Evolutionary conservation across 192 early-diverging fungal species (phyloP).

Genomic region (Pilobolus umbonatus): DNA sequence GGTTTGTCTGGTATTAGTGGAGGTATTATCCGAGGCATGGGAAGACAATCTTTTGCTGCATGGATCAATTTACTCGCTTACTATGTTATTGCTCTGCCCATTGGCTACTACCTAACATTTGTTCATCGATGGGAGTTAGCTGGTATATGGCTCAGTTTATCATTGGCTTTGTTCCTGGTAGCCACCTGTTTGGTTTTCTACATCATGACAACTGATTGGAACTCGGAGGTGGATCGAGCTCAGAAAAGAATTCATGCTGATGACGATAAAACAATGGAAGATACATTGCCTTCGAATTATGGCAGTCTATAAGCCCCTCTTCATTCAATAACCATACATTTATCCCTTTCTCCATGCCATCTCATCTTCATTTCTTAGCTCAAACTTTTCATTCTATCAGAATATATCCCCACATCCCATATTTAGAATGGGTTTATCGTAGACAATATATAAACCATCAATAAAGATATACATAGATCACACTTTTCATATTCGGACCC

Average conservation of each 20-base stretch:
- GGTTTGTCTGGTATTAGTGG: slow-evolving; percentile 55
- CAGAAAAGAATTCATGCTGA: slow-evolving; percentile 18
- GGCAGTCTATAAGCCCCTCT: too few species aligned
- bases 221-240: slow-evolving; percentile 18
- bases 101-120: slow-evolving; percentile 56
- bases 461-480: too few species aligned
- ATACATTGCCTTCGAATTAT: too few species aligned
- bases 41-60: slow-evolving; percentile 64
- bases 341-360: too few species aligned
- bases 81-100: slow-evolving; percentile 67
- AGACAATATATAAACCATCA: too few species aligned
- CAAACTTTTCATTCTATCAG: too few species aligned
- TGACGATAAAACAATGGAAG: slow-evolving; percentile 10
- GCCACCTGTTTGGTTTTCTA: slow-evolving; percentile 9
- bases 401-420: too few species aligned
- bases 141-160: slow-evolving; percentile 61
- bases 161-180: slow-evolving; percentile 35
- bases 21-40: slow-evolving; percentile 74
- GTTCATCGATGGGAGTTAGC: slow-evolving; percentile 46
- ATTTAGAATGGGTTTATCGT: too few species aligned
- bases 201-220: slow-evolving; percentile 21
- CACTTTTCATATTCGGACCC: too few species aligned
- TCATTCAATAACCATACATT: too few species aligned
- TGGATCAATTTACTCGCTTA: slow-evolving; percentile 55
- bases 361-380: too few species aligned